phyloP scores from a whole-genome alignment of 1,139 yeast genomes.

The Torulaspora globosa region DNA sequence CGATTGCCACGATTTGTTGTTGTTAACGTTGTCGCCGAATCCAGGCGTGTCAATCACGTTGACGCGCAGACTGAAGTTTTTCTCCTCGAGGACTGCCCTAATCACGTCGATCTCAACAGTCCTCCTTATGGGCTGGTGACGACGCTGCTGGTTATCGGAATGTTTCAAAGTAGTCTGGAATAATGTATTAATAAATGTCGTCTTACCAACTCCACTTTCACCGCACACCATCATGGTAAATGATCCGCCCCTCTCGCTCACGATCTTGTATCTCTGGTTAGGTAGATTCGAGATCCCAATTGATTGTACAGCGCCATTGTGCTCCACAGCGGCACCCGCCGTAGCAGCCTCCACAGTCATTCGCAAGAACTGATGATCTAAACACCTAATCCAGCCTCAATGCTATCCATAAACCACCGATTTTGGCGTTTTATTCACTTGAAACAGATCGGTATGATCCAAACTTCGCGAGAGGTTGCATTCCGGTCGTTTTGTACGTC shows the following conservation, averaged over 20 bases:
- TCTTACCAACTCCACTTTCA: conserved; percentile 90
- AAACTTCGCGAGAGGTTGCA: not conserved
- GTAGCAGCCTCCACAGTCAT: conserved; percentile 14
- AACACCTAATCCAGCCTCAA: not conserved
- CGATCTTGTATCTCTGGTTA: conserved; percentile 89
- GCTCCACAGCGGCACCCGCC: conserved; percentile 11
- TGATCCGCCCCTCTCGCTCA: conserved; percentile 81
- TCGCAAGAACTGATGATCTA: not conserved
- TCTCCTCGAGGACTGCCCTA: conserved; percentile 89
- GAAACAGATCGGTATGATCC: conserved; percentile 6
- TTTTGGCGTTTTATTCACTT: conserved; percentile 13
- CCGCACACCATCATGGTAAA: conserved; percentile 95
- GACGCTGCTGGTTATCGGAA: conserved; percentile 28
- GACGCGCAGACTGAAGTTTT: conserved; percentile 77
- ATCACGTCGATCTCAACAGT: conserved; percentile 89
- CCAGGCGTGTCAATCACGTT: conserved; percentile 97
- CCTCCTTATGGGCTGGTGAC: conserved; percentile 58
- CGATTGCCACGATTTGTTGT: conserved; percentile 90
- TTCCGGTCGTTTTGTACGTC: conserved; percentile 3
- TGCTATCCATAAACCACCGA: not conserved
- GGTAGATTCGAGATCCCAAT: conserved; percentile 88
- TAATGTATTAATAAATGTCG: conserved; percentile 89
- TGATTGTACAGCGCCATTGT: not conserved
- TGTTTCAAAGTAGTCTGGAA: conserved; percentile 57
- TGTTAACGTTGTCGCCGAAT: conserved; percentile 93